Conservation (phyloP, 139 green algal genomes). For the Deuterostichococcus epilithicus region DNA sequence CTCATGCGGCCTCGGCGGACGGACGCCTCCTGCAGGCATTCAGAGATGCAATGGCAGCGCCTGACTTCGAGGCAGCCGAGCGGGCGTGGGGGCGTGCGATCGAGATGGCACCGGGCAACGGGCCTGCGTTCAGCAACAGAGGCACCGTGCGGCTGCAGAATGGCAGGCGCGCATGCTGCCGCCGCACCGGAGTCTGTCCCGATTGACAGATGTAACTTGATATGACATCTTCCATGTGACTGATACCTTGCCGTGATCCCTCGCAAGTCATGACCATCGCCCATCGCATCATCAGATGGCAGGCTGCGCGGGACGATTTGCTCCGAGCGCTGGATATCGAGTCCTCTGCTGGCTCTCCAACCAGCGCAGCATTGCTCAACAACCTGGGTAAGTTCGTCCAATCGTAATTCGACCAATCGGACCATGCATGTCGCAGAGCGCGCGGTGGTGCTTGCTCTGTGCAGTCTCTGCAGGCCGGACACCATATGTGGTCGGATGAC, state of each 20-base stretch:
- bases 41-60: not conserved
- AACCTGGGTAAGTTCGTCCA: not conserved
- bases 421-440: no score
- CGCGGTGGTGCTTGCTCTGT: no score
- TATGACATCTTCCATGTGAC: no score
- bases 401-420: no score
- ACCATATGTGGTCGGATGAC: no score
- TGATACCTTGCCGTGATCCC: no score
- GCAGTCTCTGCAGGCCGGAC: no score
- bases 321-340: not conserved
- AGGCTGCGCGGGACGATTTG: not conserved
- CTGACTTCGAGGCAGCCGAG: not conserved
- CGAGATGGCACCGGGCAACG: constrained; percentile 35
- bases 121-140: constrained; percentile 47
- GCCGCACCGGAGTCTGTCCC: no score
- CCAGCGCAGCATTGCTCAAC: not conserved
- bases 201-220: no score
- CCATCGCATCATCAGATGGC: not conserved
- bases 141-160: constrained; percentile 38
- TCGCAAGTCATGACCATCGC: no score
- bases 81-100: constrained; percentile 15
- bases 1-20: not conserved
- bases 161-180: constrained; percentile 3
- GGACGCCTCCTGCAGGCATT: not conserved
- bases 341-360: no score